A percentile compares a stretch with the other conserved stretches of the same genome.
These are phyloP conservation scores for Betula pendula DNA, from an alignment of 306 rosid genomes.

Conservation along the genomic window DNA sequence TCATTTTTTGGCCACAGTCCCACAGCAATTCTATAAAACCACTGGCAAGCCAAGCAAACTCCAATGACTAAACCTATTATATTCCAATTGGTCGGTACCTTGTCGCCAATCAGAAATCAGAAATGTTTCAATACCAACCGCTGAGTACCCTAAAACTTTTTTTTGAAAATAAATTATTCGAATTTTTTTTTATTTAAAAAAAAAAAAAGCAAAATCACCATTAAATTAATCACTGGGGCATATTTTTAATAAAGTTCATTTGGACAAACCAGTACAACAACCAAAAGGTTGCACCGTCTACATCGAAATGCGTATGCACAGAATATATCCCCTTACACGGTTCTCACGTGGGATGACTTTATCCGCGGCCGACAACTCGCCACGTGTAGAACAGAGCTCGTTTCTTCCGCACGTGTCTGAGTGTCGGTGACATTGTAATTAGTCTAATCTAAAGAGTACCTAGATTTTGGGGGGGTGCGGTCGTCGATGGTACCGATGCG, in stretches of 20 bases:
- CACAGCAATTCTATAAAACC: conserved; percentile 30
- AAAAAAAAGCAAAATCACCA: not conserved
- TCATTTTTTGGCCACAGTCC: not conserved
- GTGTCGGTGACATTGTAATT: conserved; percentile 47
- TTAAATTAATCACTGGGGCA: not conserved
- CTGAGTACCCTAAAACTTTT: not conserved
- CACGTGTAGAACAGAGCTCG: conserved; percentile 29
- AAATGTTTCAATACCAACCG: conserved; percentile 16
- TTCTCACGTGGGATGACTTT: conserved; percentile 36
- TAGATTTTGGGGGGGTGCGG: not conserved
- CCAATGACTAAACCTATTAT: not conserved
- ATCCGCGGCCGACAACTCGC: not conserved
- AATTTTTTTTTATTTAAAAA: not conserved
- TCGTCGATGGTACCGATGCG: not conserved
- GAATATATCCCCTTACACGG: conserved; percentile 12
- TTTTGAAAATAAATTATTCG: not conserved
- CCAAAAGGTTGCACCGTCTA: conserved; percentile 45
- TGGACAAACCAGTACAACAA: conserved; percentile 12
- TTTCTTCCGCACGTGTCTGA: conserved; percentile 38
- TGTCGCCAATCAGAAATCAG: conserved; percentile 47
- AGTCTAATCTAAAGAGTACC: not conserved
- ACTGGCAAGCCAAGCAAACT: conserved; percentile 2
- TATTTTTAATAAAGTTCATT: too few species aligned
- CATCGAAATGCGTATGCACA: conserved; percentile 40
- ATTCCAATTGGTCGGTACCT: conserved; percentile 45